Evolutionary conservation across 306 rosid species (phyloP).

Genomic region (Dalbergia oliveri): DNA sequence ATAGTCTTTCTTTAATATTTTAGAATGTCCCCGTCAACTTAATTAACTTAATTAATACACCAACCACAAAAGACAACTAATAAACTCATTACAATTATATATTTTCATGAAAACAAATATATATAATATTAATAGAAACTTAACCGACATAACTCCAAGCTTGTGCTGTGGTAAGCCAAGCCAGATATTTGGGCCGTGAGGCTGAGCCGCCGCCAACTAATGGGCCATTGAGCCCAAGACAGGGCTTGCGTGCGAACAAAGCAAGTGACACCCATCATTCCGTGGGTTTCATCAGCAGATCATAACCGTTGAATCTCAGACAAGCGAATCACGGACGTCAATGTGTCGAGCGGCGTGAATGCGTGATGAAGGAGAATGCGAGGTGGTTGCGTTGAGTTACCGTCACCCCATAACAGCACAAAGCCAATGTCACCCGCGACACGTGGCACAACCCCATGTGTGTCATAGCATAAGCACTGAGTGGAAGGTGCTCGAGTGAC

Average conservation of each 20-base stretch:
- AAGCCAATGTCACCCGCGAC: constrained; percentile 29
- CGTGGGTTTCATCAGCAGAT: constrained; percentile 37
- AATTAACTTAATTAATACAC: background rate
- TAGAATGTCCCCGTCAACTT: constrained; percentile 1
- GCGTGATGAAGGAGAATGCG: background rate
- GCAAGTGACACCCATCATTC: constrained; percentile 51
- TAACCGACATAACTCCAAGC: constrained; percentile 33
- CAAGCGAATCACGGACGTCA: constrained; percentile 40
- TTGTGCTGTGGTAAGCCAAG: constrained; percentile 1
- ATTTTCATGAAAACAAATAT: background rate
- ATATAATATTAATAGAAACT: background rate
- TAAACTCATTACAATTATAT: background rate
- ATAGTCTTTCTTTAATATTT: background rate
- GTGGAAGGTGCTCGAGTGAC: constrained; percentile 5
- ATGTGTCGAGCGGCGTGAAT: constrained; percentile 29
- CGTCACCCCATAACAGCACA: constrained; percentile 43
- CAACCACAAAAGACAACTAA: constrained; percentile 3
- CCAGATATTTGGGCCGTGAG: constrained; percentile 12
- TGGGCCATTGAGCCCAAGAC: constrained; percentile 40
- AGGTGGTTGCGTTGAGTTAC: constrained; percentile 49
- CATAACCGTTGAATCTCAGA: constrained; percentile 27
- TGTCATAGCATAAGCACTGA: constrained; percentile 23
- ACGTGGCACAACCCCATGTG: constrained; percentile 62
- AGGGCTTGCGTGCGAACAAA: constrained; percentile 60
- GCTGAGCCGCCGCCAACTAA: background rate